These are phyloP conservation scores for Kalmanozyma brasiliensis DNA, from an alignment of 1,284 basidiomycete species.

Conservation along the genomic window DNA sequence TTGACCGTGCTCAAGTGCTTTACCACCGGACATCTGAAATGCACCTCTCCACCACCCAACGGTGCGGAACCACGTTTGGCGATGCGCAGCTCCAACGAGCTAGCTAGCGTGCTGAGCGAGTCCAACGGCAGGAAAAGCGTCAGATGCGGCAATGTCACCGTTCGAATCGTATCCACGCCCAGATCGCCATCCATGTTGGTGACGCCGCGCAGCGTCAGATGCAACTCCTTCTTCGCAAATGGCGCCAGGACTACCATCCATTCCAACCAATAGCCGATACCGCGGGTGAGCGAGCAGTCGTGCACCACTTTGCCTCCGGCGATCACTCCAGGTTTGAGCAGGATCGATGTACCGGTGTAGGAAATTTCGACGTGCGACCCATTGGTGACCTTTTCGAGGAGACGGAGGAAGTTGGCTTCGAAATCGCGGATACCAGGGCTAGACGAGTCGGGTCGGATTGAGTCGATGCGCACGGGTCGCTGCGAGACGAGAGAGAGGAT, in stretches of 20 bases:
- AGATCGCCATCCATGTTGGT: slow-evolving; percentile 77
- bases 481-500: slow-evolving; percentile 89
- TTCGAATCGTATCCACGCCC: slow-evolving; percentile 83
- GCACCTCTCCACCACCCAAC: slow-evolving; percentile 88
- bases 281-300: slow-evolving; percentile 85
- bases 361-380: slow-evolving; percentile 96
- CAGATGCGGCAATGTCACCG: slow-evolving; percentile 90
- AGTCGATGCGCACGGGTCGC: slow-evolving; percentile 84
- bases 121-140: slow-evolving; percentile 75
- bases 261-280: slow-evolving; percentile 94
- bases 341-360: slow-evolving; percentile 74
- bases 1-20: slow-evolving; percentile 85
- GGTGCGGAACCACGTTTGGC: slow-evolving; percentile 92
- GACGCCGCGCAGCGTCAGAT: slow-evolving; percentile 84
- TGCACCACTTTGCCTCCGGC: slow-evolving; percentile 84
- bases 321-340: slow-evolving; percentile 91
- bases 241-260: slow-evolving; percentile 89
- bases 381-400: slow-evolving; percentile 93
- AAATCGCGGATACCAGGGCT: slow-evolving; percentile 94
- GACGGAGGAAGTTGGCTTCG: slow-evolving; percentile 87
- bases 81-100: slow-evolving; percentile 74
- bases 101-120: slow-evolving; percentile 42
- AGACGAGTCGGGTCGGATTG: slow-evolving; percentile 89
- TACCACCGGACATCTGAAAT: slow-evolving; percentile 91
- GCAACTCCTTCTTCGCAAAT: slow-evolving; percentile 88